phyloP scores from a whole-genome alignment of 2,329 filamentous ascomycete genomes.

The Achaetomium macrosporum region DNA sequence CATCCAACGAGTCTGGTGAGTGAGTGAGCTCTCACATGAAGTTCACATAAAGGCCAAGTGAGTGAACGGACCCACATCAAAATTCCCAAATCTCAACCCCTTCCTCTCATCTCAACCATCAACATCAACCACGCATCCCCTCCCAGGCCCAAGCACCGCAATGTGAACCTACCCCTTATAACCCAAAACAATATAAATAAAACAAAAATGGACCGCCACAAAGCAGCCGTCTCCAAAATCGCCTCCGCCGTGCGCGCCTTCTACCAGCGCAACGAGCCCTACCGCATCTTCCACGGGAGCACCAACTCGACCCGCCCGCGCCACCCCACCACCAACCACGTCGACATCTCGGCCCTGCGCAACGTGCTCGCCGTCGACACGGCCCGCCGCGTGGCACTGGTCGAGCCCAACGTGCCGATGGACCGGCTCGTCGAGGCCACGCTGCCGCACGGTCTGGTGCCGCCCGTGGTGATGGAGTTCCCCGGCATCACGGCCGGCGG shows the following conservation, averaged over 20 bases:
- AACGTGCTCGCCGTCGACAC: slow-evolving; percentile 60
- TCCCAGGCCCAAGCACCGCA: background rate
- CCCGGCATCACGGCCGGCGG: slow-evolving; percentile 70
- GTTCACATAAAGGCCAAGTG: slow-evolving; percentile 4
- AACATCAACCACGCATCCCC: background rate
- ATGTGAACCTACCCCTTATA: background rate
- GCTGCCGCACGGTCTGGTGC: slow-evolving; percentile 58
- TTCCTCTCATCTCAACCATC: background rate
- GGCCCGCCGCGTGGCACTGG: slow-evolving; percentile 51
- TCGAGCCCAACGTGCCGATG: slow-evolving; percentile 73
- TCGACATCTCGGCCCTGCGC: slow-evolving; percentile 60
- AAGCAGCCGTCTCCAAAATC: slow-evolving; percentile 42
- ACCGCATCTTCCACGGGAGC: slow-evolving; percentile 70
- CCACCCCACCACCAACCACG: slow-evolving; percentile 32
- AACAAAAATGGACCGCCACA: slow-evolving; percentile 39
- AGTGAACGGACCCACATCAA: slow-evolving; percentile 13
- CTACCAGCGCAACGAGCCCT: slow-evolving; percentile 49
- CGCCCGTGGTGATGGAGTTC: slow-evolving; percentile 71
- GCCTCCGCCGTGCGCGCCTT: slow-evolving; percentile 42
- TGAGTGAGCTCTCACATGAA: background rate
- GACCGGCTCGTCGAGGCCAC: slow-evolving; percentile 62
- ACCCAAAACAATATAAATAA: background rate
- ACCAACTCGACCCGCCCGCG: slow-evolving; percentile 66
- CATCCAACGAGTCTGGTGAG: no score
- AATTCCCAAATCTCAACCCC: background rate